Base-by-base conservation (phyloP, 139 green algal genomes). In the Diplosphaera chodatii region DNA sequence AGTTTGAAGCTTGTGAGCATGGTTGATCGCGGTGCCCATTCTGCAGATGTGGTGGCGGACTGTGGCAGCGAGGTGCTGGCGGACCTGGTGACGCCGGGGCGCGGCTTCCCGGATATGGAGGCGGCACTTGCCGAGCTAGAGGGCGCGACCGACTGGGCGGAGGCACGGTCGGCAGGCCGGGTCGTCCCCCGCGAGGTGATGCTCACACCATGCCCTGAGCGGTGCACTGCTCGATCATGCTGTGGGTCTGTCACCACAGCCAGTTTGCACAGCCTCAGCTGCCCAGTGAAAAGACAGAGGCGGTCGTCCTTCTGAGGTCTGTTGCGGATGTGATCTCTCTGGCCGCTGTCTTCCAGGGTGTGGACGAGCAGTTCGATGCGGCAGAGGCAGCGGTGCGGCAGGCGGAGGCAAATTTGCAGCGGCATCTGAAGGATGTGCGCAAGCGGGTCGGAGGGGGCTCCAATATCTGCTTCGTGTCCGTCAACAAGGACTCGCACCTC, bases 401-500 rank as follows among this genome's bases (percentile, higher is more conserved):
- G 15, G 82, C 75, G 16, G 82, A 96, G 37, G 55, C 27, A 1
- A 71, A 78, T 31, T 80, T 98, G 41, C 20, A 86, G 33, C 65
- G 66, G 0, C 88, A 90, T 73, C 76, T 96, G 33, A 70, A 80
- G 64, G 75, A 90, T 32, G 63, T 85, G 25, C 5, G 75, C 23
- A 8, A 55, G 40, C 31, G 70, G 27, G 25, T 77, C 1, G 56
- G 29, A 1, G 48, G 56, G 59, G 62, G 71, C 29, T 74, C 70
- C 25, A 40, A 79, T n/a, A 72, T 96, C 3, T 66, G 5, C 25
- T 96, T 88, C 70, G 76, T 91, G 31, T 83, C 75, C 1, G 33
- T 93, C n/a, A 91, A 92, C 72, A 98, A 97, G 78, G 90, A 98
- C 40, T 85, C 67, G 59, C 86, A 97, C 76, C 76, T 96, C 70